Percentiles rank a stretch among this genome's conserved stretches.
phyloP scores from a whole-genome alignment of 2,329 filamentous ascomycete genomes.

The Fusarium domesticum region DNA sequence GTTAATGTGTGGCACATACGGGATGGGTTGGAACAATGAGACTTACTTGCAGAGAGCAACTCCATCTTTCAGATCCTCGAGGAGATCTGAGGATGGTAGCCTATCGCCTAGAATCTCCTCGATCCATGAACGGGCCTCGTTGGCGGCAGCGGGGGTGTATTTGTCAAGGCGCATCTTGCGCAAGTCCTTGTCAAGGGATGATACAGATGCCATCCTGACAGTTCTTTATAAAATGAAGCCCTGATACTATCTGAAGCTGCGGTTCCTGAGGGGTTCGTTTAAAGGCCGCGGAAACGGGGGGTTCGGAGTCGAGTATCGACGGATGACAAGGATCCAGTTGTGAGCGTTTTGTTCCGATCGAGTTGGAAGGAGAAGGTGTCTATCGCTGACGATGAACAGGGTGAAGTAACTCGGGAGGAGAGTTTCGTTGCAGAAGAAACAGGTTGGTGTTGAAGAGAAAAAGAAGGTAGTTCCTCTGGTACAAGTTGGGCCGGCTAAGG shows the following conservation, averaged over 20 bases:
- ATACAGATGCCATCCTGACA: conserved; percentile 78
- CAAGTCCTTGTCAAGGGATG: conserved; percentile 92
- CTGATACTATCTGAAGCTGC: neutral
- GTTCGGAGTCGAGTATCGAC: no score
- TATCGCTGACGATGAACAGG: neutral
- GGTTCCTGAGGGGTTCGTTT: no score
- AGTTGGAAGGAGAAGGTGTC: neutral
- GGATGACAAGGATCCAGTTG: no score
- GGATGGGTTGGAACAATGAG: neutral
- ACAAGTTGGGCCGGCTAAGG: neutral
- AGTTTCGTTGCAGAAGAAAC: no score
- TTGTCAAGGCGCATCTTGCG: conserved; percentile 87
- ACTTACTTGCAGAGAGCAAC: conserved; percentile 86
- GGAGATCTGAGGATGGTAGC: conserved; percentile 70
- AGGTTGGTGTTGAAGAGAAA: no score
- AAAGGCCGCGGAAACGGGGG: no score
- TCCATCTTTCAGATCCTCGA: conserved; percentile 86
- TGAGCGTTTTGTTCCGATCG: neutral
- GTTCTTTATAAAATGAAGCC: neutral
- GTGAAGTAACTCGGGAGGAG: no score
- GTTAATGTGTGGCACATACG: conserved; percentile 17
- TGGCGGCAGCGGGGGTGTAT: conserved; percentile 87
- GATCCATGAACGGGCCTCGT: conserved; percentile 83
- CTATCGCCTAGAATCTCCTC: conserved; percentile 74
- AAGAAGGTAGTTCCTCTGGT: no score